phyloP scores from a whole-genome alignment of 805 yeast genomes.

The Brettanomyces naardenensis region DNA sequence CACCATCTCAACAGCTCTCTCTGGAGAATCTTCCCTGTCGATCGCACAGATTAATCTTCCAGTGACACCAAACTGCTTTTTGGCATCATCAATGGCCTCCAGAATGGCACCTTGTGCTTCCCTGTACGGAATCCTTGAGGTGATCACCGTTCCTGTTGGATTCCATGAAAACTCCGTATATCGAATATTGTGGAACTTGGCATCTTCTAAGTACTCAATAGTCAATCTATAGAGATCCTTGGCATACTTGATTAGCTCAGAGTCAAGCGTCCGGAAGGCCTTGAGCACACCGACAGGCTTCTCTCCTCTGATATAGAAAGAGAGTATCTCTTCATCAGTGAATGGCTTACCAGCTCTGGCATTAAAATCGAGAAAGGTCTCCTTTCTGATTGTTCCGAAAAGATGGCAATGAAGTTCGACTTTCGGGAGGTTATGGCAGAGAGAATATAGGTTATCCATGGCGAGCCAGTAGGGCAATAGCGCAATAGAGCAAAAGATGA shows the following conservation, averaged over 20 bases:
- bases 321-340: constrained; percentile 18
- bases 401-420: constrained; percentile 27
- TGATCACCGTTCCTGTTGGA: constrained; percentile 25
- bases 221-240: constrained; percentile 22
- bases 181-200: constrained; percentile 17
- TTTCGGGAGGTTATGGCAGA: constrained; percentile 24
- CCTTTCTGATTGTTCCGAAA: constrained; percentile 22
- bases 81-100: constrained; percentile 19
- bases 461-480: no score
- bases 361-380: constrained; percentile 18
- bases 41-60: constrained; percentile 23
- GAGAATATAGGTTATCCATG: constrained; percentile 8
- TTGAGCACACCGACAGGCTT: constrained; percentile 26
- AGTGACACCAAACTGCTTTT: constrained; percentile 13
- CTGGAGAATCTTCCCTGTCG: constrained; percentile 22
- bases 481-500: no score
- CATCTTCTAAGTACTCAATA: constrained; percentile 19
- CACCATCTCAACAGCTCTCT: constrained; percentile 20
- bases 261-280: constrained; percentile 23
- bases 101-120: constrained; percentile 22
- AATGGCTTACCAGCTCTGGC: constrained; percentile 17
- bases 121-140: constrained; percentile 19
- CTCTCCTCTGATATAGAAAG: constrained; percentile 23
- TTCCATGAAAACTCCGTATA: constrained; percentile 27
- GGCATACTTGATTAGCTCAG: constrained; percentile 16